These are phyloP conservation scores for Thelephora ganbajun DNA, from an alignment of 768 basidiomycete species.

Conservation along the genomic window DNA sequence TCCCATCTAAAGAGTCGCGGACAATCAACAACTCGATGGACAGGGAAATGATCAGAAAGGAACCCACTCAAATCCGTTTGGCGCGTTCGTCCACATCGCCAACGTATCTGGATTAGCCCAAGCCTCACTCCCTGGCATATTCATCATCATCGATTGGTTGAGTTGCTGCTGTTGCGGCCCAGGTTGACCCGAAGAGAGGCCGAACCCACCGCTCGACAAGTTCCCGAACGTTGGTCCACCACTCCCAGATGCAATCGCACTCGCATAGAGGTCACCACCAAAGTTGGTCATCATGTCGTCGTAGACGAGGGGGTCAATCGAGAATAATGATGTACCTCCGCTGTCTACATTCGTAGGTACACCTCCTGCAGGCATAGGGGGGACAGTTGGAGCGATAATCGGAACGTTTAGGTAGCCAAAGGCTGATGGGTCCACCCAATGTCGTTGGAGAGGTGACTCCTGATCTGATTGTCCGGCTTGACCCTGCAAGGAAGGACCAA, in stretches of 20 bases:
- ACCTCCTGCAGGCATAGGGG: neutral
- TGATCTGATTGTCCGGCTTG: neutral
- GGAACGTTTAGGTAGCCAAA: neutral
- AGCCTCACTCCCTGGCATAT: neutral
- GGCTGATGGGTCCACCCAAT: neutral
- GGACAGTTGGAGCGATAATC: neutral
- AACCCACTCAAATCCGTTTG: conserved; percentile 45
- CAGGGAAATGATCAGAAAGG: neutral
- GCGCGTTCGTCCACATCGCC: conserved; percentile 50
- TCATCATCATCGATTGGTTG: neutral
- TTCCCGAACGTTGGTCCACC: neutral
- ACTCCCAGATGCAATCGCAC: neutral
- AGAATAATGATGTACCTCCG: conserved; percentile 11
- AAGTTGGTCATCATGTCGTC: conserved; percentile 13
- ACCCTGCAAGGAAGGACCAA: neutral
- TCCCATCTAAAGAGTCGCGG: conserved; percentile 8
- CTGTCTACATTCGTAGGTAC: conserved; percentile 4
- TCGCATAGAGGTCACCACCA: neutral
- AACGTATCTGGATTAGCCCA: conserved; percentile 20
- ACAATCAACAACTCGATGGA: neutral
- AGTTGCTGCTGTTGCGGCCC: neutral
- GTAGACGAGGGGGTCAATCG: conserved; percentile 11
- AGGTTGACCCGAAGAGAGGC: neutral
- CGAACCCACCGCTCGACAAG: neutral
- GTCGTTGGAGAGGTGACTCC: neutral